phyloP scores from a whole-genome alignment of 179 eudicot genomes.

The Spinacia oleracea region DNA sequence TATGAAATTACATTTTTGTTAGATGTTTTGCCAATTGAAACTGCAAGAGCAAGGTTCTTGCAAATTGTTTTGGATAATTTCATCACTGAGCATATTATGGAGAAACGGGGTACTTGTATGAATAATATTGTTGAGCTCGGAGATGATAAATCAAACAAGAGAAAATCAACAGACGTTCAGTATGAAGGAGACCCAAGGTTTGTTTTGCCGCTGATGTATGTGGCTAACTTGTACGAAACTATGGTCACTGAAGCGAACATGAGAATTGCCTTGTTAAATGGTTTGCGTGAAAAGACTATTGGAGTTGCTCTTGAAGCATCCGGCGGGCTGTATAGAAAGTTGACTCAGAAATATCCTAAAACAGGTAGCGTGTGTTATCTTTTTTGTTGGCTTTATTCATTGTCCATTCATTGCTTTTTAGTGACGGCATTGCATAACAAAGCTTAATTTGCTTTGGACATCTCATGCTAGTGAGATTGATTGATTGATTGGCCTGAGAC shows the following conservation, averaged over 20 bases:
- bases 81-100: conserved; percentile 55
- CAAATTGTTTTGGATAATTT: conserved; percentile 80
- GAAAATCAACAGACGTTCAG: conserved; percentile 59
- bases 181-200: conserved; percentile 85
- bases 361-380: conserved; percentile 51
- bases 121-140: conserved; percentile 45
- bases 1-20: conserved; percentile 10
- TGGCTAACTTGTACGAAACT: conserved; percentile 91
- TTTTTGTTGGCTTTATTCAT: not conserved
- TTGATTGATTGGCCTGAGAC: no score
- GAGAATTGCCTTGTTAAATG: conserved; percentile 61
- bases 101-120: conserved; percentile 48
- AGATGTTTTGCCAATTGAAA: conserved; percentile 89
- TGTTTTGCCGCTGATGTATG: conserved; percentile 93
- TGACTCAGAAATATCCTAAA: conserved; percentile 80
- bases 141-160: conserved; percentile 73
- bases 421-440: not conserved
- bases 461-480: not conserved
- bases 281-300: conserved; percentile 84
- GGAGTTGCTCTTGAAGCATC: conserved; percentile 98
- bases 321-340: conserved; percentile 93
- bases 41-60: conserved; percentile 79
- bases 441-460: not conserved
- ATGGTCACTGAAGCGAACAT: conserved; percentile 74
- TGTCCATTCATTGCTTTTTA: not conserved